A percentile compares a stretch with the other conserved stretches of the same genome.
Evolutionary conservation across 371 early-diverging fungal genomes (phyloP).

Genomic region (Catenaria anguillulae): DNA sequence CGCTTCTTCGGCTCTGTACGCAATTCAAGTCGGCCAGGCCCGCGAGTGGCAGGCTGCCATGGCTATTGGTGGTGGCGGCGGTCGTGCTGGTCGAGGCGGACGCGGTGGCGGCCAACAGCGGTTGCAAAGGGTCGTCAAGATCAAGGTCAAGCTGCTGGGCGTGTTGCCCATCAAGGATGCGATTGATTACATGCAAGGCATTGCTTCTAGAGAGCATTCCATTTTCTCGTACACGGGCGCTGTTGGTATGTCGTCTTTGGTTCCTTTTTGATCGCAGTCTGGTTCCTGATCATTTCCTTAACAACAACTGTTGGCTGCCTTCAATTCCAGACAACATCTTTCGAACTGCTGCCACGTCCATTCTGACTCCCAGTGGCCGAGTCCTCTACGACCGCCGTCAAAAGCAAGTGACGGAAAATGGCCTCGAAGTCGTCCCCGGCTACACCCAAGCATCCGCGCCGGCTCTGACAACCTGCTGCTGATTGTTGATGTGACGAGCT

Average conservation of each 20-base stretch:
- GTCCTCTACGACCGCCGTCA: constrained; percentile 70
- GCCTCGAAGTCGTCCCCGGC: constrained; percentile 82
- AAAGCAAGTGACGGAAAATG: constrained; percentile 39
- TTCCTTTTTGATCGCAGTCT: constrained; percentile 11
- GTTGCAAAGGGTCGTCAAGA: too few species aligned
- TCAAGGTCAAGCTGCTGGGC: too few species aligned
- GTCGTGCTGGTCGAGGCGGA: background rate
- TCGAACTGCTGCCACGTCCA: constrained; percentile 66
- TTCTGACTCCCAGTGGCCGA: constrained; percentile 58
- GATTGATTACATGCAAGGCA: too few species aligned
- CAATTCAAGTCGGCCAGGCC: too few species aligned
- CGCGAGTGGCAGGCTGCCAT: too few species aligned
- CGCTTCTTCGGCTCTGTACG: too few species aligned
- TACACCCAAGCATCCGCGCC: constrained; percentile 72
- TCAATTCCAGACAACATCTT: too few species aligned
- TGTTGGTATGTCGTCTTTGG: constrained; percentile 15
- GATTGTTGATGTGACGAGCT: constrained; percentile 32
- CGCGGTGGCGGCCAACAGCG: background rate
- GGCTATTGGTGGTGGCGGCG: background rate
- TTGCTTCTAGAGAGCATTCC: too few species aligned
- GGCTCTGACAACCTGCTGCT: constrained; percentile 28
- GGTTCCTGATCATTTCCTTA: background rate
- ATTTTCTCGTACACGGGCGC: too few species aligned
- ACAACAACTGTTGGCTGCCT: too few species aligned
- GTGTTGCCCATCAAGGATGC: too few species aligned